These are phyloP conservation scores for Acanthamoeba triangularis DNA, from an alignment of 208 protist species.

Conservation along the genomic window DNA sequence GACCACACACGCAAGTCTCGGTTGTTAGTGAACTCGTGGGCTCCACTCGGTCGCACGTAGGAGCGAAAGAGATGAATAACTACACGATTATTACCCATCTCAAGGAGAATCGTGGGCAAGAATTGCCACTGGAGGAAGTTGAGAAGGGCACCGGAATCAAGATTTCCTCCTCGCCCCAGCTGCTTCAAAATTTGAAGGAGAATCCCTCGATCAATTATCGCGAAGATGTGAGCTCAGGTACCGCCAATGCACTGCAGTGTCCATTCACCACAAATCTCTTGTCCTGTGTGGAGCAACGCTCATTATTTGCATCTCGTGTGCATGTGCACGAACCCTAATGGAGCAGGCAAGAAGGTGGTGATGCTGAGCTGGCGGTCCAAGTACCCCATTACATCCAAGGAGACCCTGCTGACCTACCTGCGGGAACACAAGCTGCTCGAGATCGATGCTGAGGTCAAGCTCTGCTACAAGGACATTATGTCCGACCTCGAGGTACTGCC, in stretches of 20 bases:
- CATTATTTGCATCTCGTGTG: not conserved
- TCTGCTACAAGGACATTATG: slow-evolving; percentile 61
- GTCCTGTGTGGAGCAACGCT: not conserved
- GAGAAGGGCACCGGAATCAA: slow-evolving; percentile 25
- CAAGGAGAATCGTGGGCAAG: slow-evolving; percentile 45
- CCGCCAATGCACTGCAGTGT: not conserved
- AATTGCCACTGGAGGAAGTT: slow-evolving; percentile 51
- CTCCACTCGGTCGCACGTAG: no score
- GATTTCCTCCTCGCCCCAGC: slow-evolving; percentile 54
- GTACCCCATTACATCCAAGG: slow-evolving; percentile 48
- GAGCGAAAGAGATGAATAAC: not conserved
- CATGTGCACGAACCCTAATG: not conserved
- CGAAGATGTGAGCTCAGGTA: slow-evolving; percentile 44
- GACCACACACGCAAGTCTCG: no score
- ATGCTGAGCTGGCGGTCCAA: slow-evolving; percentile 35
- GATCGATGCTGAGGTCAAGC: slow-evolving; percentile 58
- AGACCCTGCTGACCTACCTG: slow-evolving; percentile 19
- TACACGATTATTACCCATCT: slow-evolving; percentile 43
- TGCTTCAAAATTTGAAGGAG: slow-evolving; percentile 45
- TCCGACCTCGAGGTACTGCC: slow-evolving; percentile 58
- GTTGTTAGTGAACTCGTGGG: no score
- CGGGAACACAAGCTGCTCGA: slow-evolving; percentile 31
- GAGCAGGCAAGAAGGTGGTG: slow-evolving; percentile 34
- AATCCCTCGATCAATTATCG: slow-evolving; percentile 57
- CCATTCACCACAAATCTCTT: not conserved